A percentile compares a stretch with the other conserved stretches of the same genome.
phyloP scores from a whole-genome alignment of 768 basidiomycete species.

The Hydnum rufescens region DNA sequence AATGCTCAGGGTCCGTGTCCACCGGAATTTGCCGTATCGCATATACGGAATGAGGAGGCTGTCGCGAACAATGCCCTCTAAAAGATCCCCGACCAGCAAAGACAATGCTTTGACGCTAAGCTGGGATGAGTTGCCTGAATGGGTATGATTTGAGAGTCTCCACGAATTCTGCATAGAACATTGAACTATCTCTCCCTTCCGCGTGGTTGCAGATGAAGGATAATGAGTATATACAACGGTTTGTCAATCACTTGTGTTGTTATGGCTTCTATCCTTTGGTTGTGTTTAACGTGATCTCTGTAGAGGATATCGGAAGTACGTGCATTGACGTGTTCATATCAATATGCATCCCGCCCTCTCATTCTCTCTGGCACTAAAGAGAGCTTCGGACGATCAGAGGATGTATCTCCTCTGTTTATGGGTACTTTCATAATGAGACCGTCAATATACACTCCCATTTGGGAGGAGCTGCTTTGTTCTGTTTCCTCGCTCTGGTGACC shows the following conservation, averaged over 20 bases:
- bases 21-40: background rate
- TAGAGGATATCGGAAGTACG: slow-evolving; percentile 44
- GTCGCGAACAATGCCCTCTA: background rate
- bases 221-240: slow-evolving; percentile 24
- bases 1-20: no score
- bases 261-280: background rate
- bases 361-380: slow-evolving; percentile 29
- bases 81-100: background rate
- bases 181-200: background rate
- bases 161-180: background rate
- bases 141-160: slow-evolving; percentile 25
- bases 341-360: background rate
- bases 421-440: slow-evolving; percentile 63
- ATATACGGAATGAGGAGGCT: background rate
- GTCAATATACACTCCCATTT: slow-evolving; percentile 77
- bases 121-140: slow-evolving; percentile 43
- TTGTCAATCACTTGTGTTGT: background rate
- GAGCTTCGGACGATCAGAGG: slow-evolving; percentile 29
- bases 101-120: slow-evolving; percentile 18
- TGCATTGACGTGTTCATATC: slow-evolving; percentile 10
- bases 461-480: slow-evolving; percentile 44
- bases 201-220: slow-evolving; percentile 1
- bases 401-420: slow-evolving; percentile 41
- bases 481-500: slow-evolving; percentile 33
- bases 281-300: background rate